Evolutionary conservation across 2,329 filamentous ascomycete species (phyloP).

Genomic region (Basipetospora chlamydospora): DNA sequence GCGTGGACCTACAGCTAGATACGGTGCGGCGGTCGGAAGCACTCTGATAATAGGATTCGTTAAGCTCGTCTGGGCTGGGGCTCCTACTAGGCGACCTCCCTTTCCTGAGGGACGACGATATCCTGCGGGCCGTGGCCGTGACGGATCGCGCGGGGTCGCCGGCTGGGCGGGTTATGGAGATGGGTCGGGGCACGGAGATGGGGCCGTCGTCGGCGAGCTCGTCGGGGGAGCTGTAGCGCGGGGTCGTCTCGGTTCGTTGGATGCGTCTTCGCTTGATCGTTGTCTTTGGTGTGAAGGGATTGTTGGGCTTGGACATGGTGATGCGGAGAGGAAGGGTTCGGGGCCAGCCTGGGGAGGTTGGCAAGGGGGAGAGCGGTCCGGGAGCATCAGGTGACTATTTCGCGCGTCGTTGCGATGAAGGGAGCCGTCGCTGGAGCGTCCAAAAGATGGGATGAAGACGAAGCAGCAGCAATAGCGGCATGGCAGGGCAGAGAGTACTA

Average conservation of each 20-base stretch:
- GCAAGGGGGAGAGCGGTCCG: not conserved
- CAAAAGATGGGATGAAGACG: no score
- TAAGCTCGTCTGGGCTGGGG: slow-evolving; percentile 12
- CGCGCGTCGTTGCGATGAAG: no score
- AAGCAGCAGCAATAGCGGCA: no score
- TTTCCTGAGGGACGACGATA: slow-evolving; percentile 6
- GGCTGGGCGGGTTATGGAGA: not conserved
- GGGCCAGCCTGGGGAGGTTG: not conserved
- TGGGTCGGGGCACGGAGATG: slow-evolving; percentile 1
- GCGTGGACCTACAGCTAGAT: not conserved
- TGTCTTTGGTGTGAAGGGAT: not conserved
- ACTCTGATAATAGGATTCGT: slow-evolving; percentile 9
- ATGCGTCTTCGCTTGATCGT: slow-evolving; percentile 2
- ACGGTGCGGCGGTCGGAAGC: not conserved
- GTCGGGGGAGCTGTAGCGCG: slow-evolving; percentile 4
- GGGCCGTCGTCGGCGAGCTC: slow-evolving; percentile 4
- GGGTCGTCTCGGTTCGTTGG: slow-evolving; percentile 1
- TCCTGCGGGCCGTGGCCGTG: slow-evolving; percentile 7
- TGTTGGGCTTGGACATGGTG: slow-evolving; percentile 3
- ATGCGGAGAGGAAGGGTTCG: not conserved
- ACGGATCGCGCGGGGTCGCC: not conserved
- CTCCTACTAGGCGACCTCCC: slow-evolving; percentile 10
- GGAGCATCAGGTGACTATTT: not conserved
- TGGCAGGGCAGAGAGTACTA: no score
- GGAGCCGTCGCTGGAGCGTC: no score